A percentile compares a stretch with the other conserved stretches of the same genome.
Evolutionary conservation across 805 yeast species (phyloP).

Genomic region (Clavispora phyllophila): DNA sequence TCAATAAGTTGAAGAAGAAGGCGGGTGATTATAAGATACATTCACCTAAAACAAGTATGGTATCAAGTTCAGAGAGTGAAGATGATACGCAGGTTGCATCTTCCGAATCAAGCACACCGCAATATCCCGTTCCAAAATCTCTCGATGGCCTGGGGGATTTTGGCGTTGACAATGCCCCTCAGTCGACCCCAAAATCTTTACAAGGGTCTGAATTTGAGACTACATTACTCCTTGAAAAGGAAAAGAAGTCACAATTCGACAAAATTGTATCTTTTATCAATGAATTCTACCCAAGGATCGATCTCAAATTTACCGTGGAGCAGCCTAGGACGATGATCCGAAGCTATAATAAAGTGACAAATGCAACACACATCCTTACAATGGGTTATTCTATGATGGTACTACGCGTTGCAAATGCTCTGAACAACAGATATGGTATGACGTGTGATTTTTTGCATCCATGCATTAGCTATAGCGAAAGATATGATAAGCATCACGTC

Average conservation of each 20-base stretch:
- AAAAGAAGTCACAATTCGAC: background rate
- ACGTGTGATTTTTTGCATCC: constrained; percentile 34
- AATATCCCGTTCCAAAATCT: background rate
- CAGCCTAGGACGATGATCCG: constrained; percentile 20
- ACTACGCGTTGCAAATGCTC: constrained; percentile 28
- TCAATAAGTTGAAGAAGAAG: constrained; percentile 13
- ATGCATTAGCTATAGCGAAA: constrained; percentile 25
- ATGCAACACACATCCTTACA: constrained; percentile 22
- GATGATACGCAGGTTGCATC: constrained; percentile 4
- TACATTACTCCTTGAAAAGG: background rate
- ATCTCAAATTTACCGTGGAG: constrained; percentile 12
- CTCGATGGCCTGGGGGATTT: background rate
- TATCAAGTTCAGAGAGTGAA: constrained; percentile 4
- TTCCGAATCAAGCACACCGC: background rate
- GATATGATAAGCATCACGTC: constrained; percentile 2
- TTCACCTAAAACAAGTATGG: background rate
- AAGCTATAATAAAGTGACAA: constrained; percentile 9
- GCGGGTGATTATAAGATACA: background rate
- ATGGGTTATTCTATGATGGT: constrained; percentile 32
- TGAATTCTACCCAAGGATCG: constrained; percentile 10
- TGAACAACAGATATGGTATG: constrained; percentile 27
- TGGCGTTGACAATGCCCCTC: background rate
- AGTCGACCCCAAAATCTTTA: background rate
- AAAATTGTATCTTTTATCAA: constrained; percentile 4
- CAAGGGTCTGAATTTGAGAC: background rate